Evolutionary conservation across 2,329 filamentous ascomycete genomes (phyloP), one percentile per base, ranked within the genome.

Genomic region (Trichophyton equinum): DNA sequence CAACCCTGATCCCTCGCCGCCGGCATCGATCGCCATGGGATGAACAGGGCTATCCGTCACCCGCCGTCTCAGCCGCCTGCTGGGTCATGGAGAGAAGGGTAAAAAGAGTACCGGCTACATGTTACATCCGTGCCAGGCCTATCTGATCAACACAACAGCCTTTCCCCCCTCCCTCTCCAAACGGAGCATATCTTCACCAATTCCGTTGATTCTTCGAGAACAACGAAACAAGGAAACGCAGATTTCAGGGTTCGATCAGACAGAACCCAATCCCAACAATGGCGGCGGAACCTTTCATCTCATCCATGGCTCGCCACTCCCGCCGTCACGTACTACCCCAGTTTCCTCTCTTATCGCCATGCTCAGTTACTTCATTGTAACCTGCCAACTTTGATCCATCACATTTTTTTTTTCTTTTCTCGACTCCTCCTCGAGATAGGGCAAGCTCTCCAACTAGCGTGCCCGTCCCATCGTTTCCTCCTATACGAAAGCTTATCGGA

Each of bases 61-160:
- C 47, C 47, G 47, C 47, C 47, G 47, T 33, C 47, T 53, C 47
- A 53, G 22, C 47, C 47, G 47, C 47, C 11, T 38, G 9, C 33
- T 13, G 33, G 33, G 33, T 13, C 33, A 13, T 38, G 33, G 33
- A 38, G 33, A 13, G 33, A 38, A 13, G 33, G 33, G 11, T 11
- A 9, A 13, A 38, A 13, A 13, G 11, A 22, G 7, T 15, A 15
- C 47, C n/a, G 25, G 47, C 47, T 15, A 53, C 4, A 30, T n/a
- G 47, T 53, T 53, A 53, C 47, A 53, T 53, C 47, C 47, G 47
- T 15, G 27, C 47, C 22, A 51, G 46, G 46, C 46, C 46, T 51
- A 38, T 38, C 33, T 38, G 33, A 38, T 38, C 33, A 38, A 38
- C 11, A 38, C 6, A 30, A 30, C 27, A 1, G 6, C 27, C 27